phyloP scores from a whole-genome alignment of 768 basidiomycete genomes.

The Termitomyces sp. region DNA sequence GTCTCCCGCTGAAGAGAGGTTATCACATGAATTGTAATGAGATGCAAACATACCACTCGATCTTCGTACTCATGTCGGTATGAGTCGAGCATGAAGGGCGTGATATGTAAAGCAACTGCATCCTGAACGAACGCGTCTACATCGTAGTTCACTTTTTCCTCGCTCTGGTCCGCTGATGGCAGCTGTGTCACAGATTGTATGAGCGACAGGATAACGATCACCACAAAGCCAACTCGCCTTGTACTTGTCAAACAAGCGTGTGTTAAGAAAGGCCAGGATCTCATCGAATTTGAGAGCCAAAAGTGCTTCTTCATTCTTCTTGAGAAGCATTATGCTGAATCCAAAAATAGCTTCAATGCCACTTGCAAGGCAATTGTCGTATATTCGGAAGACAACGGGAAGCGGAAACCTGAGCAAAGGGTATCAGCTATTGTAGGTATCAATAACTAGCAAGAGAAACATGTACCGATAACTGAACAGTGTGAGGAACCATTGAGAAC shows the following conservation, averaged over 20 bases:
- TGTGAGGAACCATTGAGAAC: constrained; percentile 98
- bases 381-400: constrained; percentile 92
- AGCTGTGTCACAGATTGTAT: constrained; percentile 17
- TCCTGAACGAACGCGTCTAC: constrained; percentile 86
- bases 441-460: background rate
- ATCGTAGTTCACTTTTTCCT: constrained; percentile 40
- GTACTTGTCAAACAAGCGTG: constrained; percentile 78
- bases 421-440: background rate
- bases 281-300: constrained; percentile 88
- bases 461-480: constrained; percentile 89
- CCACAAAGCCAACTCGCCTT: constrained; percentile 28
- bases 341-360: constrained; percentile 97
- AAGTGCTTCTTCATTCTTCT: constrained; percentile 80
- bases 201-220: background rate
- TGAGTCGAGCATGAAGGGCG: constrained; percentile 92
- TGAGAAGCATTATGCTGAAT: constrained; percentile 82
- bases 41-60: constrained; percentile 37
- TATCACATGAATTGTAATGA: background rate
- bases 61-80: constrained; percentile 90
- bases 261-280: constrained; percentile 80
- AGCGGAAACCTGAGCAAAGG: constrained; percentile 71
- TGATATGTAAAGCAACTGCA: constrained; percentile 80
- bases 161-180: constrained; percentile 21
- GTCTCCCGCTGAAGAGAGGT: constrained; percentile 43
- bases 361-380: constrained; percentile 93